These are phyloP conservation scores for Rhizophagus sp. DNA, from an alignment of 192 early-diverging fungal genomes.

Conservation along the genomic window DNA sequence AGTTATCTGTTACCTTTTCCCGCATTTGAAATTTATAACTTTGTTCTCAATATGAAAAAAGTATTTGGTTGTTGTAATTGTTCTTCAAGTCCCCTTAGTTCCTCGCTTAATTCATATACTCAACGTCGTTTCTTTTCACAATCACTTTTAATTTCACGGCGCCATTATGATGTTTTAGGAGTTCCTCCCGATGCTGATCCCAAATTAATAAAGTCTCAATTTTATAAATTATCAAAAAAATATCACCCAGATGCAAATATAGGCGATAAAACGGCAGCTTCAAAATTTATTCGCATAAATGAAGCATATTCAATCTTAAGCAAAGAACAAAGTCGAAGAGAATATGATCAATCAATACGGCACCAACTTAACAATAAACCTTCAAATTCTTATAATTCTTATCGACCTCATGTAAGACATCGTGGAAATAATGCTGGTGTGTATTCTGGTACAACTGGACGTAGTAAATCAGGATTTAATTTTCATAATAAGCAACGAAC, in stretches of 20 bases:
- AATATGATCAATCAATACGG: conserved; percentile 65
- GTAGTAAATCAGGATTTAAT: background rate
- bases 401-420: background rate
- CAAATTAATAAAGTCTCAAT: conserved; percentile 64
- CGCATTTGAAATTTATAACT: too few species aligned
- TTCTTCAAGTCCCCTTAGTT: background rate
- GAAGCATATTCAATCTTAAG: conserved; percentile 84
- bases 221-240: conserved; percentile 74
- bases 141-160: background rate
- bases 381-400: background rate
- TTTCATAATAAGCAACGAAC: background rate
- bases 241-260: conserved; percentile 85
- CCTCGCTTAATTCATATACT: background rate
- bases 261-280: conserved; percentile 63
- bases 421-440: background rate
- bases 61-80: background rate
- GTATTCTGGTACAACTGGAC: background rate
- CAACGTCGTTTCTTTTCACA: background rate
- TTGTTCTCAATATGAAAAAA: background rate
- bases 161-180: conserved; percentile 51
- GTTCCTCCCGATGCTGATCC: conserved; percentile 46
- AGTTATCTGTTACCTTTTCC: too few species aligned
- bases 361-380: background rate
- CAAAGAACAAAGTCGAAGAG: conserved; percentile 67
- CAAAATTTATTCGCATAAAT: conserved; percentile 75